These are phyloP conservation scores for Podaxis carcinomalis DNA, from an alignment of 768 basidiomycete species.

Conservation along the genomic window DNA sequence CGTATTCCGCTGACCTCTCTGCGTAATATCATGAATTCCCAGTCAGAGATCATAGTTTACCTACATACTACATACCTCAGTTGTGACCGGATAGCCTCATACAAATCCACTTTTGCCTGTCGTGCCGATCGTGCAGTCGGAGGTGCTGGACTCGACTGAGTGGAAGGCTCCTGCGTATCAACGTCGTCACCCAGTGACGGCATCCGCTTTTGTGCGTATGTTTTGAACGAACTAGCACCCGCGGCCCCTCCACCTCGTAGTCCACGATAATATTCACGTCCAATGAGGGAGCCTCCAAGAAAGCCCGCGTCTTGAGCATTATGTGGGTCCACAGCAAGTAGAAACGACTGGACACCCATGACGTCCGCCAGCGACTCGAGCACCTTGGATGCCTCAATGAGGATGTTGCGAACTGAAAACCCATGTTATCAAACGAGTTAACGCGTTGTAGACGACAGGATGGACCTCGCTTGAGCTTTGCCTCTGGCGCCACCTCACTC, in stretches of 20 bases:
- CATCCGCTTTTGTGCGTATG: conserved; percentile 32
- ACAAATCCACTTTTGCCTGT: conserved; percentile 50
- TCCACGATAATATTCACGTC: conserved; percentile 65
- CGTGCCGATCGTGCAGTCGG: conserved; percentile 14
- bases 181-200: background rate
- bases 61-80: conserved; percentile 45
- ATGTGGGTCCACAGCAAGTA: conserved; percentile 55
- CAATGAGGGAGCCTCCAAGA: conserved; percentile 56
- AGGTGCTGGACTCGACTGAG: conserved; percentile 16
- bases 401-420: conserved; percentile 38
- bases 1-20: conserved; percentile 56
- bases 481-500: background rate
- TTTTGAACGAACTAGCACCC: conserved; percentile 55
- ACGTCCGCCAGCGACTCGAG: conserved; percentile 49
- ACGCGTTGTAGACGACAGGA: background rate
- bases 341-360: conserved; percentile 55
- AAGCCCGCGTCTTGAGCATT: conserved; percentile 48
- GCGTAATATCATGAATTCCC: background rate
- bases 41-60: conserved; percentile 3
- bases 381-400: conserved; percentile 45
- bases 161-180: conserved; percentile 4
- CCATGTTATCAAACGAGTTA: background rate
- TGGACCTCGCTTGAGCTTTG: background rate
- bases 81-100: conserved; percentile 48
- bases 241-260: conserved; percentile 53